These are phyloP conservation scores for Bauhinia variegata DNA, from an alignment of 306 rosid species.

Conservation along the genomic window DNA sequence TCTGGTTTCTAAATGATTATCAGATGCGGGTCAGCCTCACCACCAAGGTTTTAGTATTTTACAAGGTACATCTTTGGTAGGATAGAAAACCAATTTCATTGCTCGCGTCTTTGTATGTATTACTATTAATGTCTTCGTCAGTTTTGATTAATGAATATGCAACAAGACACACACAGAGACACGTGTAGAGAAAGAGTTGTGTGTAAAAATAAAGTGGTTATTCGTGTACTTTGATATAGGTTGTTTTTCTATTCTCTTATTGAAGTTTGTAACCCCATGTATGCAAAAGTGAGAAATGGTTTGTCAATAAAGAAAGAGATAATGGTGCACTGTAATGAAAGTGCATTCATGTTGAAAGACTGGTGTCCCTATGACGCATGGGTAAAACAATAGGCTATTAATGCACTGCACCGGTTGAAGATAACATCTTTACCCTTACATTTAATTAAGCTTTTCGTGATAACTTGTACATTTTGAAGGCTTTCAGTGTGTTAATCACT, in stretches of 20 bases:
- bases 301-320: constrained; percentile 38
- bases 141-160: constrained; percentile 19
- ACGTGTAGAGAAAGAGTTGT: constrained; percentile 34
- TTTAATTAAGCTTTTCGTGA: too few relatives aligned
- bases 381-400: constrained; percentile 13
- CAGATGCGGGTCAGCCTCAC: constrained; percentile 21
- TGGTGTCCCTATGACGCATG: constrained; percentile 40
- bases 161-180: too few relatives aligned
- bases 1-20: constrained; percentile 15
- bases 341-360: constrained; percentile 7
- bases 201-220: constrained; percentile 30
- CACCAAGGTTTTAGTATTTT: neutral
- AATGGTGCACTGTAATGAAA: constrained; percentile 33
- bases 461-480: too few relatives aligned
- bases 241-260: neutral
- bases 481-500: too few relatives aligned
- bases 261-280: constrained; percentile 36
- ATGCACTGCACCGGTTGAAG: neutral
- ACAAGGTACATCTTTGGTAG: too few relatives aligned
- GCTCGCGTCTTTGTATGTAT: constrained; percentile 2
- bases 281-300: constrained; percentile 54
- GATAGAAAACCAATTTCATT: too few relatives aligned
- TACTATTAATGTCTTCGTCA: constrained; percentile 7
- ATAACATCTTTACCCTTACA: too few relatives aligned
- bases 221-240: constrained; percentile 29